Conservation (phyloP, 2,329 filamentous ascomycete species). For the Ophiostoma ulmi region DNA sequence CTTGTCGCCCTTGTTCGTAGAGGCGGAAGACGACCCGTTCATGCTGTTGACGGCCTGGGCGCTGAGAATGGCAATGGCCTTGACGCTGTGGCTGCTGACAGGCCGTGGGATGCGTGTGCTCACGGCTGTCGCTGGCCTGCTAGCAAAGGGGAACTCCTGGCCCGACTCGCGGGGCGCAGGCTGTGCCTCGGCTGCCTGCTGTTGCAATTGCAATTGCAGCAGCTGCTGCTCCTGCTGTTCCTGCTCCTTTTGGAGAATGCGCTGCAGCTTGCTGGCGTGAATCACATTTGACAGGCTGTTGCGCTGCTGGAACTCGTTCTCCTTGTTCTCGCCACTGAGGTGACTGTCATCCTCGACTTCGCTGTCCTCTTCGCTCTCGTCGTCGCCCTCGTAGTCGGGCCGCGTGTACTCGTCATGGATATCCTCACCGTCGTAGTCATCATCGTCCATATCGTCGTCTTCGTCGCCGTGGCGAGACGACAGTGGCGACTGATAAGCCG, state of each 20-base stretch:
- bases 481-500: slow-evolving; percentile 46
- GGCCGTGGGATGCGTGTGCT: slow-evolving; percentile 19
- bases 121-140: neutral
- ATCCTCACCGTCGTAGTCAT: slow-evolving; percentile 18
- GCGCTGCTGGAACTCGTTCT: slow-evolving; percentile 13
- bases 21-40: neutral
- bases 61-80: neutral
- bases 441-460: slow-evolving; percentile 17
- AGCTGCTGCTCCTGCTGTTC: neutral
- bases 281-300: slow-evolving; percentile 14
- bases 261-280: slow-evolving; percentile 16
- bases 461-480: slow-evolving; percentile 38
- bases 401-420: neutral
- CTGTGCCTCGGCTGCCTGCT: neutral
- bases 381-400: slow-evolving; percentile 19
- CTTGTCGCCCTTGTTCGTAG: slow-evolving; percentile 31
- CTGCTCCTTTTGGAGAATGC: neutral
- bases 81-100: slow-evolving; percentile 15
- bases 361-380: slow-evolving; percentile 23
- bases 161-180: neutral
- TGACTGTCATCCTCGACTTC: neutral
- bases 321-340: neutral
- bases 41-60: neutral
- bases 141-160: neutral
- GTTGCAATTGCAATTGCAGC: neutral